Conservation (phyloP, 1,284 basidiomycete genomes). For the Entoloma clypeatum region DNA sequence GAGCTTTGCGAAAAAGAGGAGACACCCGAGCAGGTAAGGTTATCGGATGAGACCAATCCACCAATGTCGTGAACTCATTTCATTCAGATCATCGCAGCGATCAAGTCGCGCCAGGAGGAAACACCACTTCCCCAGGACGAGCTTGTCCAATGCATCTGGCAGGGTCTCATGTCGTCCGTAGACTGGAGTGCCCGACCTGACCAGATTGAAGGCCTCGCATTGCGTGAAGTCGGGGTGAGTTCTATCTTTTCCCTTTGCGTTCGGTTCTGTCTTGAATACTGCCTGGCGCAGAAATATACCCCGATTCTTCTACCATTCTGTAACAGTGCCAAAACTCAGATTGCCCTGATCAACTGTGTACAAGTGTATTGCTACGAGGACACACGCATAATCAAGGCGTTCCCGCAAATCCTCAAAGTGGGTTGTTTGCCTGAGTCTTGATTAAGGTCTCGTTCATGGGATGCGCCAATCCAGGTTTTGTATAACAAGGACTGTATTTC, state of each 20-base stretch:
- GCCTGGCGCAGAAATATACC: constrained; percentile 62
- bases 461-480: constrained; percentile 58
- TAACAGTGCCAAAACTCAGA: constrained; percentile 82
- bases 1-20: constrained; percentile 60
- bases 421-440: constrained; percentile 14
- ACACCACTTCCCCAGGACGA: constrained; percentile 77
- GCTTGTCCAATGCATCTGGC: constrained; percentile 86
- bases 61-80: constrained; percentile 7
- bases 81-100: constrained; percentile 65
- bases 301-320: constrained; percentile 88
- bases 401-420: constrained; percentile 90
- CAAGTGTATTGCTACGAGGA: constrained; percentile 96
- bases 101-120: constrained; percentile 68
- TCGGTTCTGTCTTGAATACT: constrained; percentile 1
- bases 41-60: constrained; percentile 24
- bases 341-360: constrained; percentile 88
- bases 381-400: constrained; percentile 89
- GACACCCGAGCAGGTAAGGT: constrained; percentile 52
- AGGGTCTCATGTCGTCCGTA: constrained; percentile 80
- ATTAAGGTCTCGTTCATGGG: constrained; percentile 2
- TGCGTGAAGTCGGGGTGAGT: constrained; percentile 80
- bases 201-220: constrained; percentile 81
- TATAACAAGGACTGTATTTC: constrained; percentile 95
- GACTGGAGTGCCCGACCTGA: constrained; percentile 88
- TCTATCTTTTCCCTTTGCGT: constrained; percentile 4